These are phyloP conservation scores for Naganishia vaughanmartiniae DNA, from an alignment of 768 basidiomycete genomes.

Conservation along the genomic window DNA sequence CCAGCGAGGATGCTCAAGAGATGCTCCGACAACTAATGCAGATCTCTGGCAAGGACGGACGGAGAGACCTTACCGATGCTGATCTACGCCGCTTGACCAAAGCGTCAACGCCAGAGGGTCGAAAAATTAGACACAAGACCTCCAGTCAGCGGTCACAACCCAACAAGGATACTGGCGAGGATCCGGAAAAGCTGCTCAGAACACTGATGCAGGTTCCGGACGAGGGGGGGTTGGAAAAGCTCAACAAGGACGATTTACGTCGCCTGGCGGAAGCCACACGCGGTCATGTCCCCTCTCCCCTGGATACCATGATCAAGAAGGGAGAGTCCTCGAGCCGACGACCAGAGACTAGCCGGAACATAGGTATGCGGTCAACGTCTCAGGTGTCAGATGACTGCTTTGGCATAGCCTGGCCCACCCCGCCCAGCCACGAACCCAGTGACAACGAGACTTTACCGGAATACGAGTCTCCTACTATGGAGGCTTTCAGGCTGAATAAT, in stretches of 20 bases:
- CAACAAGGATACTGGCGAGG: no score
- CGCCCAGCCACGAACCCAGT: constrained; percentile 6
- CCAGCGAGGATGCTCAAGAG: not conserved
- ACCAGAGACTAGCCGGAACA: not conserved
- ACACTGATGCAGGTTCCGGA: not conserved
- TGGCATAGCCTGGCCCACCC: constrained; percentile 5
- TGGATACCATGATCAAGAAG: not conserved
- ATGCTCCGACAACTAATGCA: not conserved
- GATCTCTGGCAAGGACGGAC: not conserved
- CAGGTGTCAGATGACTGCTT: not conserved
- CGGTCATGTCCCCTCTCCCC: not conserved
- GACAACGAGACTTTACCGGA: not conserved
- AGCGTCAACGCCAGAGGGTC: no score
- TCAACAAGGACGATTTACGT: not conserved
- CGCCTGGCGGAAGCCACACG: not conserved
- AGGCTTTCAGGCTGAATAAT: not conserved
- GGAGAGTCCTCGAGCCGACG: not conserved
- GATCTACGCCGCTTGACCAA: not conserved
- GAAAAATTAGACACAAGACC: no score
- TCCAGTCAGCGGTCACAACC: no score
- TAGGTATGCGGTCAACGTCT: not conserved
- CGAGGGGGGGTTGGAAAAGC: not conserved
- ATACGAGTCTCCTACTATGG: constrained; percentile 6
- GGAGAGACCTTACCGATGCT: not conserved
- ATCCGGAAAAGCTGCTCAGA: not conserved